These are phyloP conservation scores for Cadophora sp. DNA, from an alignment of 2,329 filamentous ascomycete genomes.

Conservation along the genomic window DNA sequence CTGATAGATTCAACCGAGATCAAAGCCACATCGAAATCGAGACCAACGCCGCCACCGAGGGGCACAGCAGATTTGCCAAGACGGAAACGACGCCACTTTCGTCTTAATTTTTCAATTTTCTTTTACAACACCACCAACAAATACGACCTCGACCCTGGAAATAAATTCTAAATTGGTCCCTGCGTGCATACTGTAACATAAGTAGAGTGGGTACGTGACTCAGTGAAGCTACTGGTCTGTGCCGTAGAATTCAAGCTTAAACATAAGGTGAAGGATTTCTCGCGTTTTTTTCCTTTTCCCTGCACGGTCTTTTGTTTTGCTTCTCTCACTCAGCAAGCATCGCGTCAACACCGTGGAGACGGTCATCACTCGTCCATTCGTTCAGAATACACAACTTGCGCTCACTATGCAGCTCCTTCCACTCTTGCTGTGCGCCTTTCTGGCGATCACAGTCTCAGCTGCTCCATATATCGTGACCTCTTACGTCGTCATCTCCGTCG, in stretches of 20 bases:
- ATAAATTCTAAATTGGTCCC: conserved; percentile 7
- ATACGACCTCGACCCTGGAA: background rate
- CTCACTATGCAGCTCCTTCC: conserved; percentile 20
- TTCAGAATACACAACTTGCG: conserved; percentile 11
- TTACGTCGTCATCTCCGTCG: conserved; percentile 32
- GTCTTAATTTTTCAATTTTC: background rate
- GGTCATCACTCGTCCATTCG: conserved; percentile 28
- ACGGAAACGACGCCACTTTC: background rate
- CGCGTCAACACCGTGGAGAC: conserved; percentile 25
- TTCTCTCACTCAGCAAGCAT: conserved; percentile 17
- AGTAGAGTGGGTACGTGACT: conserved; percentile 7
- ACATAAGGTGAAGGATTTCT: conserved; percentile 17
- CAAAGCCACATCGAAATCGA: background rate
- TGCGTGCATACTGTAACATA: conserved; percentile 2
- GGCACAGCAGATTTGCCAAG: conserved; percentile 14
- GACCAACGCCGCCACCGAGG: background rate
- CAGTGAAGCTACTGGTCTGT: background rate
- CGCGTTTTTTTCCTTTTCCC: background rate
- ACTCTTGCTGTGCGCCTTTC: conserved; percentile 17
- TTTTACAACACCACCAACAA: conserved; percentile 12
- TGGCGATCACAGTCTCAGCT: conserved; percentile 26
- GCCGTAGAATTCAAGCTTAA: conserved; percentile 16
- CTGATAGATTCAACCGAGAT: background rate
- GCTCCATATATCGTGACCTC: conserved; percentile 35
- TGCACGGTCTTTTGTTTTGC: conserved; percentile 5